Evolutionary conservation across 352 stramenopile species (phyloP).

Genomic region (Pythium phragmiticola): DNA sequence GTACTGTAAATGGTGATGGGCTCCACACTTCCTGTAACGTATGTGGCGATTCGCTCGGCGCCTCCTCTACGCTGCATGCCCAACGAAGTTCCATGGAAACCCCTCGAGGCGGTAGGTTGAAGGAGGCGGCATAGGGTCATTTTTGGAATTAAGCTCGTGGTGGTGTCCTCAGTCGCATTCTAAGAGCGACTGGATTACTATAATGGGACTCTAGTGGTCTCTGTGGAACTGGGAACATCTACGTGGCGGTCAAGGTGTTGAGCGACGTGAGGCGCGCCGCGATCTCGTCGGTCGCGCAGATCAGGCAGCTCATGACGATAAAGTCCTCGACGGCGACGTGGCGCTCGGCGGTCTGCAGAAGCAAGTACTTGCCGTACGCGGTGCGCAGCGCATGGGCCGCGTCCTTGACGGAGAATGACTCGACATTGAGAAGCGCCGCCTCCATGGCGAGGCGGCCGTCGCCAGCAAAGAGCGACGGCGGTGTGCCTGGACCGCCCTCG

Average conservation of each 20-base stretch:
- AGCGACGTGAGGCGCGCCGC: constrained; percentile 47
- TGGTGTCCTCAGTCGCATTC: constrained; percentile 1
- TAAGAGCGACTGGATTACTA: background rate
- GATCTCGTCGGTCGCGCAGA: constrained; percentile 52
- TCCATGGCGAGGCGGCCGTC: constrained; percentile 17
- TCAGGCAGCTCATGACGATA: constrained; percentile 70
- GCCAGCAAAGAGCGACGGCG: constrained; percentile 1
- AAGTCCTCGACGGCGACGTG: constrained; percentile 57
- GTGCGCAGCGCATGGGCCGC: constrained; percentile 42
- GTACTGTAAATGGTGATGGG: background rate
- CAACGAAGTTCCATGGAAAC: no score
- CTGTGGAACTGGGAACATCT: background rate
- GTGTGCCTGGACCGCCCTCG: background rate
- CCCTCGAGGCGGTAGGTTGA: background rate
- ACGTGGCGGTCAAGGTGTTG: constrained; percentile 51
- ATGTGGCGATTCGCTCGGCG: background rate
- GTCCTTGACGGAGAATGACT: constrained; percentile 58
- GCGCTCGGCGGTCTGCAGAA: constrained; percentile 33
- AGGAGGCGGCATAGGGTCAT: background rate
- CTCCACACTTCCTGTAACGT: background rate
- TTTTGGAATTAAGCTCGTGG: background rate
- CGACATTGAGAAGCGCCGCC: constrained; percentile 46
- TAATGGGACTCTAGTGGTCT: background rate
- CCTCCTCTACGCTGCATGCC: no score
- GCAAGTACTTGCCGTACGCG: constrained; percentile 48